Evolutionary conservation across 768 basidiomycete species (phyloP), one percentile per base, ranked within the genome.

Genomic region (Tremella mesenterica): DNA sequence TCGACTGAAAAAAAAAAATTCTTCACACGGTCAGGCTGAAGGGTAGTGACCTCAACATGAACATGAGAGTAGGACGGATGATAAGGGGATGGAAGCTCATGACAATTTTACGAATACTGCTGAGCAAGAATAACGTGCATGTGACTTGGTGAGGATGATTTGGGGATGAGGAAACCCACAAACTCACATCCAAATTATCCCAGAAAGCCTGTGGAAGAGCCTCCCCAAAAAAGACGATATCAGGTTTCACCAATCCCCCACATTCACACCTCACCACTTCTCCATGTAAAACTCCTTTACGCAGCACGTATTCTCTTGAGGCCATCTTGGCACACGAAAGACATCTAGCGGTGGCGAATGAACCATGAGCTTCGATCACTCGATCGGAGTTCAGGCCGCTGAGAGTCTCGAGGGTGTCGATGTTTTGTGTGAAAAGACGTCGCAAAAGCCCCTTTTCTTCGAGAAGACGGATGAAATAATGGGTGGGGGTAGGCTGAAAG

Each of bases 341-440:
- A 60, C 95, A 99, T 48, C 81, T 78, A 50, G 93, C 87, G 1
- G 78, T 75, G 0, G 93, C 93, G 61, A 97, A 99, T 60, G 87
- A 91, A 2, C 93, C 95, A 65, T 99, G 95, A 0, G 95, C 95
- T 75, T 97, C 93, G 44, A 97, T 79, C 56, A 97, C 83, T 69
- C 82, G 82, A 28, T 80, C 73, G 0, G 73, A 77, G 0, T 86
- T 82, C 0, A 95, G 79, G 4, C 88, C 88, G 0, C 89, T 88
- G 4, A 82, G 79, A 1, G 86, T 80, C 68, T 96, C 93, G 13
- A 96, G 81, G 0, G 89, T 92, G 69, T 96, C 92, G 51, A 90
- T 75, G 49, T 75, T 75, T 52, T 75, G 74, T 13, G 74, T 67
- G 61, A 73, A 75, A 44, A 72, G 60, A 13, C 70, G 53, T 57